These are phyloP conservation scores for Rubus parviflorus DNA, from an alignment of 306 rosid genomes.

Conservation along the genomic window DNA sequence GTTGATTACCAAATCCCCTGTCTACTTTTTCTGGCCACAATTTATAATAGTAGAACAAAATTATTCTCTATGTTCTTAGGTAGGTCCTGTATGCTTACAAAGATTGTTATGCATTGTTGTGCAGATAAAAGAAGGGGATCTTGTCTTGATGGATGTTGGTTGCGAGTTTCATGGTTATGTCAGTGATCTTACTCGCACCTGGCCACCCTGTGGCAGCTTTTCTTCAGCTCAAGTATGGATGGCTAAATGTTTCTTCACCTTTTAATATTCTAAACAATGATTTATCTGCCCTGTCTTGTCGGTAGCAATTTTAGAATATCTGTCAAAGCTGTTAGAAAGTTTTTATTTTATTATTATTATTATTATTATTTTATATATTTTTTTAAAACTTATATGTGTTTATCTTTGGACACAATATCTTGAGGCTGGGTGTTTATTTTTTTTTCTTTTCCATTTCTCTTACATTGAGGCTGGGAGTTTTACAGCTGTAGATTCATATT, in stretches of 20 bases:
- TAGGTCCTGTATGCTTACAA: not conserved
- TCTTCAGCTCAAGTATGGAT: slow-evolving; percentile 70
- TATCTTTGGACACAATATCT: not conserved
- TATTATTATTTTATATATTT: too few relatives aligned
- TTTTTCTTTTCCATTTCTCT: not conserved
- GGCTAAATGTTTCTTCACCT: slow-evolving; percentile 15
- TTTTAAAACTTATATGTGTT: not conserved
- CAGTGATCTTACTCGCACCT: slow-evolving; percentile 95
- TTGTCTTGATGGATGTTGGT: slow-evolving; percentile 96
- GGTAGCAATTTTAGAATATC: not conserved
- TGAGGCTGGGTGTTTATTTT: too few relatives aligned
- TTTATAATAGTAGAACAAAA: not conserved
- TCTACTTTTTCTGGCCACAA: not conserved
- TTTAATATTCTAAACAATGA: slow-evolving; percentile 6
- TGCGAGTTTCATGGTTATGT: slow-evolving; percentile 89
- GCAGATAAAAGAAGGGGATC: slow-evolving; percentile 83
- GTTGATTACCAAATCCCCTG: slow-evolving; percentile 17
- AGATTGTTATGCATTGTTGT: slow-evolving; percentile 19
- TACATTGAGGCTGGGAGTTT: not conserved
- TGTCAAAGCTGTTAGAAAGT: not conserved
- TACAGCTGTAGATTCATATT: too few relatives aligned
- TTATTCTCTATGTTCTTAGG: not conserved
- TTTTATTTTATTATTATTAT: not conserved
- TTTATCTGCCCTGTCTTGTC: not conserved
- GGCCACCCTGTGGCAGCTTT: slow-evolving; percentile 94